Evolutionary conservation across 2,329 filamentous ascomycete genomes (phyloP).

Genomic region (Sporothrix brunneoviolacea): DNA sequence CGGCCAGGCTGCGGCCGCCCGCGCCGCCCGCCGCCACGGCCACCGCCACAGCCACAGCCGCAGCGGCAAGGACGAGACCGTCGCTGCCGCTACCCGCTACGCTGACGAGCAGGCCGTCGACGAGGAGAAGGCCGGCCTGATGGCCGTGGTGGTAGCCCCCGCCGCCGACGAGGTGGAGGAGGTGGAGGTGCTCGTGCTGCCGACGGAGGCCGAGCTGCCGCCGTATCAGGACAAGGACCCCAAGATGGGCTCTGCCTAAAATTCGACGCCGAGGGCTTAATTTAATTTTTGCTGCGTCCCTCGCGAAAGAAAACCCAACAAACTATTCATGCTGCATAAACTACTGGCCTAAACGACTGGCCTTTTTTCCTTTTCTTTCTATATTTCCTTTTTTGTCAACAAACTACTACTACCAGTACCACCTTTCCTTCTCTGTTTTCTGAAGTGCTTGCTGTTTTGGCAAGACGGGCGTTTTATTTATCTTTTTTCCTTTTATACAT

Average conservation of each 20-base stretch:
- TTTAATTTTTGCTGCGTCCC: not conserved
- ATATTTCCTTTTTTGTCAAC: not conserved
- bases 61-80: constrained; percentile 25
- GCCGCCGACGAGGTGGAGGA: not conserved
- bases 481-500: not conserved
- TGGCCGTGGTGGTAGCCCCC: constrained; percentile 23
- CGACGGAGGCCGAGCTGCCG: constrained; percentile 17
- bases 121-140: constrained; percentile 46
- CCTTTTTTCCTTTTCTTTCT: not conserved
- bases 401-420: too few species aligned
- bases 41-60: constrained; percentile 18
- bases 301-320: not conserved
- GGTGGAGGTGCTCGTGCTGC: constrained; percentile 20
- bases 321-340: not conserved
- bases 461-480: not conserved
- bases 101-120: constrained; percentile 29
- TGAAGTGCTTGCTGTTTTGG: not conserved
- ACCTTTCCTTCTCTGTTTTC: too few species aligned
- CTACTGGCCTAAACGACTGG: too few species aligned
- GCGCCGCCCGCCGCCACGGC: constrained; percentile 24
- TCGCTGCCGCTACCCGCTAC: constrained; percentile 4
- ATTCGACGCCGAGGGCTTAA: not conserved
- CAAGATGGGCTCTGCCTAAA: not conserved
- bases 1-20: constrained; percentile 20
- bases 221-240: constrained; percentile 23